Evolutionary conservation across 1,284 basidiomycete genomes (phyloP), one percentile per base, ranked within the genome.

Genomic region (Cerrena zonata): DNA sequence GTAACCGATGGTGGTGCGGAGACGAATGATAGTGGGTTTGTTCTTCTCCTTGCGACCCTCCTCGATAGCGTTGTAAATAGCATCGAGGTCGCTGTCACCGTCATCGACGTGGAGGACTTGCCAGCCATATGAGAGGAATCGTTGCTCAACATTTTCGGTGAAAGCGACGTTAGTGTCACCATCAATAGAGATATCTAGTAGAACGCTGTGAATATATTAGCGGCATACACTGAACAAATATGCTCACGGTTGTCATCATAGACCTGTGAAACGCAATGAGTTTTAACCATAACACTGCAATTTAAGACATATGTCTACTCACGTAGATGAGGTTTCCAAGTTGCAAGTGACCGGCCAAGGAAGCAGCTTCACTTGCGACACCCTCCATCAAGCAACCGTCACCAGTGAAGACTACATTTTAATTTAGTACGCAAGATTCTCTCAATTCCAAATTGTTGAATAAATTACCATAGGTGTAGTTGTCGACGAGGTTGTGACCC

Each of bases 381-480:
- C 94, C 94, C 73, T 97, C 94, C 87, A 94, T 92, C 58, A 97
- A 78, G 74, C 94, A 96, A 52, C 94, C 94, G 71, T 97, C 94
- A 67, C 94, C 94, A 54, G 83, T 80, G 76, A 96, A 94, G 49
- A 86, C 89, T 90, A 53, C 21, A 41, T 7, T 54, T 42, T 27
- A 15, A 41, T 23, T 58, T 42, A 61, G 50, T 59, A 58, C 22
- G 25, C 56, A 46, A 34, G 26, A 45, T 24, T 47, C 5, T 39
- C 27, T 52, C 45, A 38, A 37, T 42, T 26, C 27, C 34, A 45
- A 45, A 42, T 12, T 22, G n/a, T 3, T 5, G 25, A 7, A 4
- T 13, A 13, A 59, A 71, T 48, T 59, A 89, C 87, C 83, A 69
- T 91, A 96, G 46, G 91, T 95, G 72, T 86, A 84, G 78, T 95